phyloP scores from a whole-genome alignment of 345 rosid species.

The Melaleuca quinquenervia region DNA sequence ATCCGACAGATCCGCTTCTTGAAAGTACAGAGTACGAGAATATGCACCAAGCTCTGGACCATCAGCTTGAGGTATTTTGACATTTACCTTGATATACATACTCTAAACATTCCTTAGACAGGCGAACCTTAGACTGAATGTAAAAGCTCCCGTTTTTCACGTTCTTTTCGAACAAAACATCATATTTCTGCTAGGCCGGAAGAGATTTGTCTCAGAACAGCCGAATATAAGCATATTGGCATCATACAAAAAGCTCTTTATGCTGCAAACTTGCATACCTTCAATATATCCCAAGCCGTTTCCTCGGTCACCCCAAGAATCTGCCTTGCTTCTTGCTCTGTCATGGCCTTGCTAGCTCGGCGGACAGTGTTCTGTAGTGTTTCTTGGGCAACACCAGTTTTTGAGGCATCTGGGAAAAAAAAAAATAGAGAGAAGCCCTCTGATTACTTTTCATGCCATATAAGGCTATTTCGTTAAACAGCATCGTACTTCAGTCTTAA shows the following conservation, averaged over 20 bases:
- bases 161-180: constrained; percentile 59
- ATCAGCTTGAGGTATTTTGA: constrained; percentile 32
- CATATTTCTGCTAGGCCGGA: constrained; percentile 51
- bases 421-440: background rate
- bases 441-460: background rate
- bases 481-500: background rate
- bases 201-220: background rate
- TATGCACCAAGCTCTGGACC: background rate
- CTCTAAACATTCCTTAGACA: constrained; percentile 90
- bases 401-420: constrained; percentile 77
- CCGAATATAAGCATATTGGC: background rate
- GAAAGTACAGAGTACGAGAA: background rate
- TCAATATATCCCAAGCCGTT: constrained; percentile 66
- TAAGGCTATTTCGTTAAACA: background rate
- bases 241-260: background rate
- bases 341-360: constrained; percentile 60
- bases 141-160: constrained; percentile 83
- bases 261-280: constrained; percentile 15
- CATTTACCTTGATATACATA: constrained; percentile 27
- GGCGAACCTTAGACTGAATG: constrained; percentile 86
- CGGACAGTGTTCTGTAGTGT: constrained; percentile 25
- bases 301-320: constrained; percentile 69
- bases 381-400: constrained; percentile 73
- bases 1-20: background rate
- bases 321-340: constrained; percentile 80